Percentiles rank a stretch among this genome's conserved stretches.
phyloP scores from a whole-genome alignment of 805 yeast species.

The Suhomyces sp. region DNA sequence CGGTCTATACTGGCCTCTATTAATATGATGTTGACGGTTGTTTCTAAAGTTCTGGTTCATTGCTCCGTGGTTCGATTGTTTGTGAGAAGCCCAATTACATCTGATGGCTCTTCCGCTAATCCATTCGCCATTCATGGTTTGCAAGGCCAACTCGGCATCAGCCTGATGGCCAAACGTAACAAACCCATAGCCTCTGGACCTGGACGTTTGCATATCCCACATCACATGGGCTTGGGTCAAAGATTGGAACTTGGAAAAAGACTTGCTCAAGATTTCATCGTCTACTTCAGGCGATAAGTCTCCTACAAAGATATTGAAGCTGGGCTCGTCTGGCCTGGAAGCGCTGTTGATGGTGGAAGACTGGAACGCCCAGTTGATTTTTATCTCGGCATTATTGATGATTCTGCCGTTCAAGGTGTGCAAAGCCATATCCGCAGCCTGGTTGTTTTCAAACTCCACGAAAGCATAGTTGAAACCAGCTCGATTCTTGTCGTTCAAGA shows the following conservation, averaged over 20 bases:
- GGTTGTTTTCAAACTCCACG: constrained; percentile 62
- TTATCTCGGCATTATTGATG: constrained; percentile 54
- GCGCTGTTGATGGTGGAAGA: constrained; percentile 60
- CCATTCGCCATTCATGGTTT: constrained; percentile 68
- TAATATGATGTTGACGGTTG: constrained; percentile 3
- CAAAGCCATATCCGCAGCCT: constrained; percentile 61
- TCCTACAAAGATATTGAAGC: constrained; percentile 78
- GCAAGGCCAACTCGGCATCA: constrained; percentile 74
- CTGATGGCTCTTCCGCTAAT: constrained; percentile 75
- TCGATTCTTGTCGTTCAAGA: constrained; percentile 71
- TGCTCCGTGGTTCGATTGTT: constrained; percentile 31
- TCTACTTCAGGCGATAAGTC: constrained; percentile 80
- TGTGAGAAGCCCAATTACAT: constrained; percentile 86
- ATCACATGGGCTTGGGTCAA: constrained; percentile 83
- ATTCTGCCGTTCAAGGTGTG: constrained; percentile 57
- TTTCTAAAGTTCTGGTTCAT: constrained; percentile 7
- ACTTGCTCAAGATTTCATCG: constrained; percentile 62
- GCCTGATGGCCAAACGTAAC: constrained; percentile 64
- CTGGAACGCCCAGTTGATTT: constrained; percentile 81
- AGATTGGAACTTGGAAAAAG: constrained; percentile 57
- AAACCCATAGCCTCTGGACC: constrained; percentile 90
- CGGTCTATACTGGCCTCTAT: constrained; percentile 11
- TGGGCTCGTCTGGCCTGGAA: constrained; percentile 39
- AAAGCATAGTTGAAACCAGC: constrained; percentile 80
- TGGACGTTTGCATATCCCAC: constrained; percentile 96